These are phyloP conservation scores for Trapa bicornis DNA, from an alignment of 345 rosid species.

Conservation along the genomic window DNA sequence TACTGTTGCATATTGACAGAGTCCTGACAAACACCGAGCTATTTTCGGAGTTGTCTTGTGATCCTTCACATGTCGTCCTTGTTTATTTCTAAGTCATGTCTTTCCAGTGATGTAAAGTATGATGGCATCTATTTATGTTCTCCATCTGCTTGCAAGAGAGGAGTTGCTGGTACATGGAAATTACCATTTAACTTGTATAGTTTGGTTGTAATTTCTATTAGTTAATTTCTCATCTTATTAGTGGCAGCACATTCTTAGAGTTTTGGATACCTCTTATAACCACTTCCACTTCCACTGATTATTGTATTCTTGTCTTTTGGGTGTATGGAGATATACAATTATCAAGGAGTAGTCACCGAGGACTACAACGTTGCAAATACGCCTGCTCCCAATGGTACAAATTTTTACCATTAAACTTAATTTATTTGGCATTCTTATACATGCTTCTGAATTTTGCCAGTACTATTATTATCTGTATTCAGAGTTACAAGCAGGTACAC, in stretches of 20 bases:
- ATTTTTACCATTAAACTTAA: background rate
- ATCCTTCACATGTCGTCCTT: no score
- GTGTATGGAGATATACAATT: conserved; percentile 65
- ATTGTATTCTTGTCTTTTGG: background rate
- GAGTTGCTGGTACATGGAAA: no score
- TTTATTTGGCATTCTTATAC: background rate
- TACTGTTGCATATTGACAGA: no score
- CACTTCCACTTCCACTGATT: background rate
- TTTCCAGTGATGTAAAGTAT: background rate
- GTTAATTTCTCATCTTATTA: background rate
- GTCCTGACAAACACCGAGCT: no score
- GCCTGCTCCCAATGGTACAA: conserved; percentile 73
- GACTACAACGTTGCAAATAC: conserved; percentile 80
- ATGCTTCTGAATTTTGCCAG: background rate
- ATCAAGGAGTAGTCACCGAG: conserved; percentile 78
- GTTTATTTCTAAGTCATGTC: background rate
- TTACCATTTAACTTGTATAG: background rate
- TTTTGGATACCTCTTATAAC: background rate
- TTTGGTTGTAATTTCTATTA: background rate
- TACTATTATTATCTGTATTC: background rate
- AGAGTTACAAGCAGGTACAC: conserved; percentile 77
- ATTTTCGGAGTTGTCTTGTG: no score
- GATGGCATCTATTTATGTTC: no score
- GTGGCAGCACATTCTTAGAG: background rate
- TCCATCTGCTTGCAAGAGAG: no score